Evolutionary conservation across 345 rosid genomes (phyloP).

Genomic region (Durio zibethinus): DNA sequence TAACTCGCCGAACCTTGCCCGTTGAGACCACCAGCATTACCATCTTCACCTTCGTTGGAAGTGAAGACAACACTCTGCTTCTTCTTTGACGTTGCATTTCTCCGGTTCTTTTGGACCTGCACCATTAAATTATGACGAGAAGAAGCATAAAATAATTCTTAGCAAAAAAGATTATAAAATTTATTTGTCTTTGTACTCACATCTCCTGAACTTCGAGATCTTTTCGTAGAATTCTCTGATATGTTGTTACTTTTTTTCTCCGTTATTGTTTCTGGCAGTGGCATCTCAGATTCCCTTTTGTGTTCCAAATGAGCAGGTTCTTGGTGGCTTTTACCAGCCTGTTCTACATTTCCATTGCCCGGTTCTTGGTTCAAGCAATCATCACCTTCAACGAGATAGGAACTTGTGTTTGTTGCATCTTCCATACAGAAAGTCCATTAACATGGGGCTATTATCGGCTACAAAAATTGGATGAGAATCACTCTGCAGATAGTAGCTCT

Average conservation of each 20-base stretch:
- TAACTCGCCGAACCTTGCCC: constrained; percentile 40
- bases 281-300: constrained; percentile 25
- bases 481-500: constrained; percentile 30
- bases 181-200: constrained; percentile 37
- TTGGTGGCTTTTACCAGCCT: constrained; percentile 22
- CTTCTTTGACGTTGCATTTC: constrained; percentile 37
- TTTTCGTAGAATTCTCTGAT: constrained; percentile 47
- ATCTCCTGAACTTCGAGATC: constrained; percentile 41
- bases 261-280: constrained; percentile 20
- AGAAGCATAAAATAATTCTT: not conserved
- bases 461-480: constrained; percentile 30
- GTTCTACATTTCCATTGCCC: constrained; percentile 36
- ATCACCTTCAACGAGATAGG: constrained; percentile 40
- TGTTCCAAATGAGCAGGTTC: constrained; percentile 27
- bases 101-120: constrained; percentile 45
- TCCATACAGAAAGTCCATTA: constrained; percentile 41
- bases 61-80: constrained; percentile 29
- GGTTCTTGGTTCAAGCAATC: constrained; percentile 31
- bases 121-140: constrained; percentile 9
- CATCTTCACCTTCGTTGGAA: constrained; percentile 36
- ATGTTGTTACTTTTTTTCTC: constrained; percentile 33
- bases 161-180: not conserved
- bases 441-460: constrained; percentile 25
- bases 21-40: constrained; percentile 24
- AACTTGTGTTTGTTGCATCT: constrained; percentile 34